These are phyloP conservation scores for Phaeolepiota aurea DNA, from an alignment of 768 basidiomycete genomes.

Conservation along the genomic window DNA sequence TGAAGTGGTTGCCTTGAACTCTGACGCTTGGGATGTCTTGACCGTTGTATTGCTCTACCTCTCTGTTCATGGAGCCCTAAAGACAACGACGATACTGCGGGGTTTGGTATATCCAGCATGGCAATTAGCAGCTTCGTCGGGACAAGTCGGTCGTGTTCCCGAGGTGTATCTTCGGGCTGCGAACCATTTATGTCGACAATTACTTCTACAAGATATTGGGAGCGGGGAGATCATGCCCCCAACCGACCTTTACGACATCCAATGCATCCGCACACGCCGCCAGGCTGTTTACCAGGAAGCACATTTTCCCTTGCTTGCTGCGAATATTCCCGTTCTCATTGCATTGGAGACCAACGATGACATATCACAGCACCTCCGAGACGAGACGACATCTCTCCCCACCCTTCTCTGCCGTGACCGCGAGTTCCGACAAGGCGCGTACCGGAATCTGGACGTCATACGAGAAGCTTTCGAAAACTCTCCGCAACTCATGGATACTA, in stretches of 20 bases:
- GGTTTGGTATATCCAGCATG: slow-evolving; percentile 79
- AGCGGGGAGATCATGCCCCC: slow-evolving; percentile 25
- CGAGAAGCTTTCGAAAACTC: slow-evolving; percentile 61
- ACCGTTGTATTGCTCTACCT: slow-evolving; percentile 56
- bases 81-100: slow-evolving; percentile 62
- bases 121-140: slow-evolving; percentile 42
- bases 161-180: slow-evolving; percentile 52
- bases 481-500: slow-evolving; percentile 36
- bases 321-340: slow-evolving; percentile 61
- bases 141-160: slow-evolving; percentile 29
- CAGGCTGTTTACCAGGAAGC: slow-evolving; percentile 59
- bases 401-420: slow-evolving; percentile 49
- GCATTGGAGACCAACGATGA: slow-evolving; percentile 56
- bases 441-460: slow-evolving; percentile 65
- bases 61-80: slow-evolving; percentile 57
- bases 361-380: slow-evolving; percentile 42
- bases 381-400: slow-evolving; percentile 43
- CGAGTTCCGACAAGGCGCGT: slow-evolving; percentile 71
- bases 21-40: slow-evolving; percentile 63
- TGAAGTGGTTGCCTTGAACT: slow-evolving; percentile 49
- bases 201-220: slow-evolving; percentile 49
- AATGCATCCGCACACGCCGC: slow-evolving; percentile 61
- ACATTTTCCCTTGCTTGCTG: slow-evolving; percentile 56
- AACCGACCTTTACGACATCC: slow-evolving; percentile 52
- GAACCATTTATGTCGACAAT: slow-evolving; percentile 49